A percentile compares a stretch with the other conserved stretches of the same genome.
These are phyloP conservation scores for Prillingera fragicola DNA, from an alignment of 1,284 basidiomycete genomes.

Conservation along the genomic window DNA sequence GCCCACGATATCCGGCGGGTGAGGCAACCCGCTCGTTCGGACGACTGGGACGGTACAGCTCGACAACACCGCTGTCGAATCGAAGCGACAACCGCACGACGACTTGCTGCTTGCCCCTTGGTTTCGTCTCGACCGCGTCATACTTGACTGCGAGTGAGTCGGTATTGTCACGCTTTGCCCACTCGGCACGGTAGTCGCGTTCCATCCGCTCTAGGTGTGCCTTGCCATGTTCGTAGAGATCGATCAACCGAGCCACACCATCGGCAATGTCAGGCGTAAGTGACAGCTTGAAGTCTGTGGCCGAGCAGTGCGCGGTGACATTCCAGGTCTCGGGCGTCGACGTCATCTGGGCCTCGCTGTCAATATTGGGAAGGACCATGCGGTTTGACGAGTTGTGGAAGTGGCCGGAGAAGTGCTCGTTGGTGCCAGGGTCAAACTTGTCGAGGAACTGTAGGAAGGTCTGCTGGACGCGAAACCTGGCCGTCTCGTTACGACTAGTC, in stretches of 20 bases:
- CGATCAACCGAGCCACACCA: constrained; percentile 70
- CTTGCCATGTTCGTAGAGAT: constrained; percentile 77
- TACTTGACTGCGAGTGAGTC: constrained; percentile 26
- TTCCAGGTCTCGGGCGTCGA: constrained; percentile 56
- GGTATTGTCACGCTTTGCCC: constrained; percentile 17
- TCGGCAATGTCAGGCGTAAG: constrained; percentile 75
- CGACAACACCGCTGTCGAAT: constrained; percentile 65
- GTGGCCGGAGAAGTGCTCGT: constrained; percentile 65
- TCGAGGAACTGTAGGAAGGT: constrained; percentile 80
- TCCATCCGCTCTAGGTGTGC: constrained; percentile 64
- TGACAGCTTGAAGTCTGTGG: constrained; percentile 80
- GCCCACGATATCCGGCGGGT: too few relatives aligned
- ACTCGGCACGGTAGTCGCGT: constrained; percentile 45
- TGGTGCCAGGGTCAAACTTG: constrained; percentile 67
- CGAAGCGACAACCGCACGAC: constrained; percentile 66
- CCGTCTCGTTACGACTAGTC: constrained; percentile 69
- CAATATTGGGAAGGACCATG: constrained; percentile 58
- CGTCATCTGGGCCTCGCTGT: constrained; percentile 67
- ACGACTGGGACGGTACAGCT: constrained; percentile 37
- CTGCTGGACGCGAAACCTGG: constrained; percentile 63
- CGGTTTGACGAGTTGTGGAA: constrained; percentile 67
- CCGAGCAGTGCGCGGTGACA: constrained; percentile 63
- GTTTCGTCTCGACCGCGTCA: constrained; percentile 14
- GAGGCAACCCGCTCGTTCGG: too few relatives aligned
- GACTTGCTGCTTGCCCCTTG: constrained; percentile 15